Evolutionary conservation across 2,329 filamentous ascomycete species (phyloP), one percentile per base, ranked within the genome.

Genomic region (Trichoderma sp.): DNA sequence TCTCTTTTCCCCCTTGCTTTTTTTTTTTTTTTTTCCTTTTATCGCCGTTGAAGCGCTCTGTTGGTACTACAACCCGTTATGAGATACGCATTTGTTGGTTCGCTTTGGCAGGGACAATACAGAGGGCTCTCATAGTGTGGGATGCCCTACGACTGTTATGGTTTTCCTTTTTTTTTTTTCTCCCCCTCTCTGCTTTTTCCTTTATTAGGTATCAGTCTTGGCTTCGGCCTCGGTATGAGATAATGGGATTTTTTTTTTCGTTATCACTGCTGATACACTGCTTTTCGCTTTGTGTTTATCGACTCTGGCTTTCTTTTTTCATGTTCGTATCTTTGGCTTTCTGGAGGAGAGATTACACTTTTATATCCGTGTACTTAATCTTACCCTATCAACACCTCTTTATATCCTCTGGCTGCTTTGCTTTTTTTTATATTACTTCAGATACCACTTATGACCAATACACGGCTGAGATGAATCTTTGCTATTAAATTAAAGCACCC

Each of bases 361-460:
- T 53, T 64, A 29, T 50, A 67, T 59, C 54, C 35, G 32, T 61
- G 50, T 66, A 50, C 29, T 65, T 69, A 68, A 70, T 59, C 58
- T 58, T 59, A 39, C 27, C 48, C 52, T 48, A 45, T 61, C 29
- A 57, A 58, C 7, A 29, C 15, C 50, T 34, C 60, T 17, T 42
- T 52, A 22, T 29, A 27, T 63, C 32, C 42, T 52, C 32, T 39
- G 34, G 48, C 39, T 25, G 53, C 53, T 57, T 39, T 67, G 27
- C 37, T 67, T n/a, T 19, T 19, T 58, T 35, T 32, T 58, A 25
- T 57, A 56, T 7, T 35, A 50, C 29, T 56, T 57, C 63, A 67
- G 67, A 69, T 69, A 69, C 67, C 67, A 69, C 45, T 67, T 60
- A 59, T 57, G 64, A 67, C 53, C 63, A 67, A 69, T 69, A 69